Evolutionary conservation across 352 stramenopile species (phyloP).

Genomic region (Phytopythium mirpurense): DNA sequence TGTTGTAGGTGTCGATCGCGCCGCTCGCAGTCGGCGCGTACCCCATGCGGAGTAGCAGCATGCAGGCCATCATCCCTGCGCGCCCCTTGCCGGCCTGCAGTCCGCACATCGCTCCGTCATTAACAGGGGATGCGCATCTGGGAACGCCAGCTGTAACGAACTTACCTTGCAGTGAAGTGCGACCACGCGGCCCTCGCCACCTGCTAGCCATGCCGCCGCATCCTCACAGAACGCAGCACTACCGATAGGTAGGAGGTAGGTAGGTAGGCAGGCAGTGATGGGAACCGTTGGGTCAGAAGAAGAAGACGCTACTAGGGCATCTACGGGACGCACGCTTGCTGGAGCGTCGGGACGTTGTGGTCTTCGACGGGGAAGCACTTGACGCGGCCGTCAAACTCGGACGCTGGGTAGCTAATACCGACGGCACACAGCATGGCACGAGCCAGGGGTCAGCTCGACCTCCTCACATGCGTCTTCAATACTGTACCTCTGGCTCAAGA

Average conservation of each 20-base stretch:
- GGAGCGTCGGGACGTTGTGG: constrained; percentile 63
- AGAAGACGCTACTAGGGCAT: no score
- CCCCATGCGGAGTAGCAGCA: constrained; percentile 63
- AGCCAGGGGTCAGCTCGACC: no score
- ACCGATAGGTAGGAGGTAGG: no score
- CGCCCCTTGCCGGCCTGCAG: constrained; percentile 57
- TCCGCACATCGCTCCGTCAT: no score
- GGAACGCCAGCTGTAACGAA: no score
- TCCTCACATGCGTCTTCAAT: no score
- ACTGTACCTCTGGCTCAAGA: no score
- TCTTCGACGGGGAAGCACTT: constrained; percentile 68
- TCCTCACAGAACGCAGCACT: constrained; percentile 74
- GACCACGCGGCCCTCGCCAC: constrained; percentile 34
- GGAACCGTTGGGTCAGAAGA: no score
- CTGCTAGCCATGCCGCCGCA: constrained; percentile 50
- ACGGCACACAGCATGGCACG: no score
- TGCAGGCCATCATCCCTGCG: constrained; percentile 77
- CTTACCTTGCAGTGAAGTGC: constrained; percentile 77
- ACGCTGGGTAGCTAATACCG: constrained; percentile 55
- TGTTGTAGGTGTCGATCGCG: constrained; percentile 68
- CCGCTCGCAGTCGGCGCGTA: constrained; percentile 32
- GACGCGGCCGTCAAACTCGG: constrained; percentile 38
- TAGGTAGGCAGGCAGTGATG: constrained; percentile 3
- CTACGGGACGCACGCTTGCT: constrained; percentile 47
- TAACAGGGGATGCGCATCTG: no score